phyloP scores from a whole-genome alignment of 208 protist genomes.

The Leptomonas seymouri region DNA sequence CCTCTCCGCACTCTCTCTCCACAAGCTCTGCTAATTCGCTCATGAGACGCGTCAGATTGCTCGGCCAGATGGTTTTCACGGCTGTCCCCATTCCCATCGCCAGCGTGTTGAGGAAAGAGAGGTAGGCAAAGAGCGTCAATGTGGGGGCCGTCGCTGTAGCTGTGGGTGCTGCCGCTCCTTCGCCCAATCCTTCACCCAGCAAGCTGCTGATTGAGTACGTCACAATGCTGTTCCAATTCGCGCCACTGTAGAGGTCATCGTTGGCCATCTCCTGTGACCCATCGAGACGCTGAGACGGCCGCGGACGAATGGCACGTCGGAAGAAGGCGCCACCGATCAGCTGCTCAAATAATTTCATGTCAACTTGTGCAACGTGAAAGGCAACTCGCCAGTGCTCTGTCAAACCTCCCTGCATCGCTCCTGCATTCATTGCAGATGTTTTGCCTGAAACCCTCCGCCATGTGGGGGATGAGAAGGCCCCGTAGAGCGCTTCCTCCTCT shows the following conservation, averaged over 20 bases:
- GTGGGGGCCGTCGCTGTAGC: neutral
- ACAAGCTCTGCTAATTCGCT: conserved; percentile 9
- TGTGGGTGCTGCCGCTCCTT: neutral
- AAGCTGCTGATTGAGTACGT: neutral
- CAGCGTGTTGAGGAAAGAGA: conserved; percentile 24
- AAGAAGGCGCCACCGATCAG: conserved; percentile 13
- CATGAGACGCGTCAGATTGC: conserved; percentile 6
- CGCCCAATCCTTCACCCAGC: neutral
- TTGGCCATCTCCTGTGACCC: neutral
- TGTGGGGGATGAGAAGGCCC: neutral
- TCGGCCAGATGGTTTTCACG: conserved; percentile 8
- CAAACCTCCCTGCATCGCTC: neutral
- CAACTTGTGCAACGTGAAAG: conserved; percentile 17
- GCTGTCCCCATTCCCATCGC: conserved; percentile 10
- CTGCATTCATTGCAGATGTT: neutral
- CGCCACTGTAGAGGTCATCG: neutral
- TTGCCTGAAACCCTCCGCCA: neutral
- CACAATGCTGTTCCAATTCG: conserved; percentile 24
- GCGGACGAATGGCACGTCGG: neutral
- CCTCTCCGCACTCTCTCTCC: neutral
- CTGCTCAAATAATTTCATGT: conserved; percentile 12
- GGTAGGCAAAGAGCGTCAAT: conserved; percentile 19
- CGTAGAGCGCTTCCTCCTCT: neutral
- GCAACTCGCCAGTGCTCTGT: conserved; percentile 20
- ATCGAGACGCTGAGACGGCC: neutral